Conservation (phyloP, 768 basidiomycete species). For the Hemileccinum impolitum region DNA sequence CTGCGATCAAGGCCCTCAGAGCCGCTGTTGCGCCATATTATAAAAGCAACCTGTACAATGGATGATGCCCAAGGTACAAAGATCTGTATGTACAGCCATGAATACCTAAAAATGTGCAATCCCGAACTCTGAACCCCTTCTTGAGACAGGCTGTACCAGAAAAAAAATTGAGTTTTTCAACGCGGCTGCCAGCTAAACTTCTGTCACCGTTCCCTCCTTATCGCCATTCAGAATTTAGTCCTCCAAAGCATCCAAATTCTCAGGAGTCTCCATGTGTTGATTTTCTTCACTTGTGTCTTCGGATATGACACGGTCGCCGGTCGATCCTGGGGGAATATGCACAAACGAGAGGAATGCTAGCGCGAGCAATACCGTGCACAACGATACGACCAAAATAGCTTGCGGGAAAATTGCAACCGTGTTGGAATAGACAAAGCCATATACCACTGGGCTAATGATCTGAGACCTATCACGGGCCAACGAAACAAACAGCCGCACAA, state of each 20-base stretch:
- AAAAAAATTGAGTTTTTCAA: background rate
- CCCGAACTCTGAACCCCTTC: background rate
- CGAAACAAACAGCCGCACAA: background rate
- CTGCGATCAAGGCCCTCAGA: background rate
- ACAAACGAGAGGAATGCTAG: constrained; percentile 48
- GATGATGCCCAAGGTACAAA: too few relatives aligned
- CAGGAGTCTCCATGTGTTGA: background rate
- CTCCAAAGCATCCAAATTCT: background rate
- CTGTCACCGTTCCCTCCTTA: background rate
- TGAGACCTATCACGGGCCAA: constrained; percentile 43
- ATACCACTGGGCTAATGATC: constrained; percentile 69
- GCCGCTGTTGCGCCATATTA: background rate
- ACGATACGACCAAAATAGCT: constrained; percentile 63
- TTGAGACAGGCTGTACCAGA: background rate
- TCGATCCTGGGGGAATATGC: constrained; percentile 29
- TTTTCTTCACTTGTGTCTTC: background rate
- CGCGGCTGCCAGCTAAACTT: background rate
- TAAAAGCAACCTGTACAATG: background rate
- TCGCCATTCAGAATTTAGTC: constrained; percentile 4
- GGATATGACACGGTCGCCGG: background rate
- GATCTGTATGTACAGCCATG: background rate
- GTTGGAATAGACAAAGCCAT: constrained; percentile 64
- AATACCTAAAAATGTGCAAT: background rate
- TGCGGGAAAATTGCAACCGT: constrained; percentile 71
- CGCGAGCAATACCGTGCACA: constrained; percentile 37